phyloP scores from a whole-genome alignment of 768 basidiomycete species.

The Amanita polypyramis region DNA sequence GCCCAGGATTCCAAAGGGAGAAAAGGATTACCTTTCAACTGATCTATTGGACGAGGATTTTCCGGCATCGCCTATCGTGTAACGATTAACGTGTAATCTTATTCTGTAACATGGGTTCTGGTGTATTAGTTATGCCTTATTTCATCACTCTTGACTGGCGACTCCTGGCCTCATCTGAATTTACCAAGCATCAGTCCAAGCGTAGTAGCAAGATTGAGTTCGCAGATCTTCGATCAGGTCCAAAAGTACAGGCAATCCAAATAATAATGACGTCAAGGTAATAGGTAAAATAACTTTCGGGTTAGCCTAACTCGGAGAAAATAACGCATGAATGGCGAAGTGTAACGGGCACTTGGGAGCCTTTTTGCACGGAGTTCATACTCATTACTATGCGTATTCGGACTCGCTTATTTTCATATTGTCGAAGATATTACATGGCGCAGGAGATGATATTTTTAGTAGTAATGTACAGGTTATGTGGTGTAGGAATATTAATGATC shows the following conservation, averaged over 20 bases:
- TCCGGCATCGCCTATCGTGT: not conserved
- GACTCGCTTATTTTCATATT: not conserved
- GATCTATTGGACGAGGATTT: not conserved
- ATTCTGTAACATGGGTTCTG: conserved; percentile 1
- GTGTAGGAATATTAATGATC: not conserved
- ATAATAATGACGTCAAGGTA: conserved; percentile 4
- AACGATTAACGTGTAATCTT: not conserved
- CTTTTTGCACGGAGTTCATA: not conserved
- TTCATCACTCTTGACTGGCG: not conserved
- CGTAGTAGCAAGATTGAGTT: conserved; percentile 1
- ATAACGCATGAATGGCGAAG: not conserved
- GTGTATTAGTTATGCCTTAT: conserved; percentile 4
- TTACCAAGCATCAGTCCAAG: too few species aligned
- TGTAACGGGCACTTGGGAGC: not conserved
- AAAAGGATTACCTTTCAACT: not conserved
- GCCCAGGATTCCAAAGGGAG: not conserved
- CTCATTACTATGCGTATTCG: not conserved
- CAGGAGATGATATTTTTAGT: not conserved
- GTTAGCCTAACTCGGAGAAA: not conserved
- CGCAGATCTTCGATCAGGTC: conserved; percentile 5
- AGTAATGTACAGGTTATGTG: not conserved
- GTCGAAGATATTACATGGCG: not conserved
- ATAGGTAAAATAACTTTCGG: not conserved
- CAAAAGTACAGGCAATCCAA: not conserved
- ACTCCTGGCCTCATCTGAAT: not conserved